Evolutionary conservation across 345 rosid species (phyloP).

Genomic region (Clausena lansium): DNA sequence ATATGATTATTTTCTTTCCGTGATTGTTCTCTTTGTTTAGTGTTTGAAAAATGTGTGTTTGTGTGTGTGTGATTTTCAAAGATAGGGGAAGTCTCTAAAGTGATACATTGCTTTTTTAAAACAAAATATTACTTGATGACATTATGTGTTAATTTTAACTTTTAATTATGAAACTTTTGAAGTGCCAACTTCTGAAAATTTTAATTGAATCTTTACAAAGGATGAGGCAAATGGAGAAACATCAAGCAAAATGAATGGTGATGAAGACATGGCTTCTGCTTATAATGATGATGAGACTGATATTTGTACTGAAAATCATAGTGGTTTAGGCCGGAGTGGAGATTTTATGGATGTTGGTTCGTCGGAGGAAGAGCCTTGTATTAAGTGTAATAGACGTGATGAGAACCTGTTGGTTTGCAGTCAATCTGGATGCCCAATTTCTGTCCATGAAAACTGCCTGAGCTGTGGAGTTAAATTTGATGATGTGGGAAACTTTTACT

Average conservation of each 20-base stretch:
- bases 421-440: slow-evolving; percentile 39
- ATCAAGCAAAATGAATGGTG: neutral
- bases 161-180: neutral
- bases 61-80: too few species aligned
- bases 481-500: slow-evolving; percentile 48
- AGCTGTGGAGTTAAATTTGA: slow-evolving; percentile 33
- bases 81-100: neutral
- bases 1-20: neutral
- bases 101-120: too few species aligned
- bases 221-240: slow-evolving; percentile 18
- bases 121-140: too few species aligned
- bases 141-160: neutral
- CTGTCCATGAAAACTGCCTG: slow-evolving; percentile 44
- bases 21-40: neutral
- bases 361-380: slow-evolving; percentile 29
- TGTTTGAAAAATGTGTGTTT: neutral
- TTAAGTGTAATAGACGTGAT: slow-evolving; percentile 33
- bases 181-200: neutral
- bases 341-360: slow-evolving; percentile 9
- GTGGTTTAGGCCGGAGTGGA: slow-evolving; percentile 1
- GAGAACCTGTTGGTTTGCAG: slow-evolving; percentile 38
- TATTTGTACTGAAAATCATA: neutral
- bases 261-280: neutral
- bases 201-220: slow-evolving; percentile 16
- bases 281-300: neutral